Evolutionary conservation across 1,284 basidiomycete genomes (phyloP), one percentile per base, ranked within the genome.

Genomic region (Heterobasidion annosum): DNA sequence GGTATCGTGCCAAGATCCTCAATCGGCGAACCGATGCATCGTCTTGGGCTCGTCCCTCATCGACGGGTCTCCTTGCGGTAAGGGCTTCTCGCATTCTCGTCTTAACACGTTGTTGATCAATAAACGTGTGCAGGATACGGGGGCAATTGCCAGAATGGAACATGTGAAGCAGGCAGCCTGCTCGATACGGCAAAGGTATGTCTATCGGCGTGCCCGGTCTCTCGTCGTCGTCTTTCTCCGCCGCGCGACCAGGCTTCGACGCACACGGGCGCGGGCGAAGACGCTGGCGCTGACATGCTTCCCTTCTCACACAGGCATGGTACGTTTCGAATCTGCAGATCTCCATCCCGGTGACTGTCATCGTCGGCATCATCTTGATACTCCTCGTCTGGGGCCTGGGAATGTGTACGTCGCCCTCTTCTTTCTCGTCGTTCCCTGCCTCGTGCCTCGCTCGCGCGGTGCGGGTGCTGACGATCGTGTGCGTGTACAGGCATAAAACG

Each of bases 51-150:
- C 89, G 1, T 70, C 79, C 42, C 82, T 95, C 53, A 76, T 92
- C 49, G 89, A 94, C 65, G 93, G 93, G 10, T 93, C 91, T 19
- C 82, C 88, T 10, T 96, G 93, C 66, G 91, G 91, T 77, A 68
- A 59, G 76, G 67, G 43, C 18, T 35, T 44, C 10, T 48, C 25
- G 47, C 55, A 59, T 46, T 47, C 9, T 33, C 19, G 51, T 54
- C 25, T 54, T 58, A 37, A 51, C n/a, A 51, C 46, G 37, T 48
- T 34, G 51, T 54, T 40, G 34, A 25, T 49, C 25, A 16, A 8
- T 19, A 32, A 18, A 42, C 8, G 19, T n/a, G 13, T 18, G 45
- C 57, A 85, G 83, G 85, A 9, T 89, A 82, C 63, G 88, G 83
- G 40, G 90, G 90, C 19, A 77, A 76, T 57, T 93, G 92, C 64